phyloP scores from a whole-genome alignment of 2,329 filamentous ascomycete species.

The Colletotrichum neosansevieriae region DNA sequence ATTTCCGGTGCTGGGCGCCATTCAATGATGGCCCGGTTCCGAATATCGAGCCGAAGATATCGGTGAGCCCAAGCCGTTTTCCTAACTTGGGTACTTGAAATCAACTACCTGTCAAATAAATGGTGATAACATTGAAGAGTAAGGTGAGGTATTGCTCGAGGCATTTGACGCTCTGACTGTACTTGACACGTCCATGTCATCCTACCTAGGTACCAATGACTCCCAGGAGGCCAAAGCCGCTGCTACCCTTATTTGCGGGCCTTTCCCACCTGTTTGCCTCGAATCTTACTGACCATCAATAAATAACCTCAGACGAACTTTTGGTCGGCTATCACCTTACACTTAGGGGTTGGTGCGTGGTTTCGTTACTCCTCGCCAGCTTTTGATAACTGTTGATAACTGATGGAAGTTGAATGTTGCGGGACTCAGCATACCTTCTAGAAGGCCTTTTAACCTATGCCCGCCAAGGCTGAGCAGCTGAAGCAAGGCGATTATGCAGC shows the following conservation, averaged over 20 bases:
- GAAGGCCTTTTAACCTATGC: background rate
- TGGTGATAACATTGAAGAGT: background rate
- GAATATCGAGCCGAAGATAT: background rate
- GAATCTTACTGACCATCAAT: background rate
- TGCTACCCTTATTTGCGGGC: constrained; percentile 27
- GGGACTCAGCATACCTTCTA: constrained; percentile 8
- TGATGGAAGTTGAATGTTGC: constrained; percentile 14
- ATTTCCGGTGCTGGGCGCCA: background rate
- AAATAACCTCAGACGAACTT: constrained; percentile 18
- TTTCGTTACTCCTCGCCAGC: constrained; percentile 11
- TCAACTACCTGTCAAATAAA: no score
- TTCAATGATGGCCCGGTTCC: background rate
- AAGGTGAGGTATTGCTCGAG: background rate
- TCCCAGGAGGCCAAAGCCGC: constrained; percentile 24
- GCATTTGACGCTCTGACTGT: background rate
- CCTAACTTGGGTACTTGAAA: no score
- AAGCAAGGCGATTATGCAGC: constrained; percentile 17
- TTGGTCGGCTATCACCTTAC: constrained; percentile 23
- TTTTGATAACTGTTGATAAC: constrained; percentile 36
- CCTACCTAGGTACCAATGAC: no score
- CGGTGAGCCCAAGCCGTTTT: no score
- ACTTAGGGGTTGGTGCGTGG: constrained; percentile 22
- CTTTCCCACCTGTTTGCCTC: constrained; percentile 24
- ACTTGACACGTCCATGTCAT: background rate
- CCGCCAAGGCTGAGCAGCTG: background rate